phyloP scores from a whole-genome alignment of 2,329 filamentous ascomycete genomes.

The Shiraia sp. region DNA sequence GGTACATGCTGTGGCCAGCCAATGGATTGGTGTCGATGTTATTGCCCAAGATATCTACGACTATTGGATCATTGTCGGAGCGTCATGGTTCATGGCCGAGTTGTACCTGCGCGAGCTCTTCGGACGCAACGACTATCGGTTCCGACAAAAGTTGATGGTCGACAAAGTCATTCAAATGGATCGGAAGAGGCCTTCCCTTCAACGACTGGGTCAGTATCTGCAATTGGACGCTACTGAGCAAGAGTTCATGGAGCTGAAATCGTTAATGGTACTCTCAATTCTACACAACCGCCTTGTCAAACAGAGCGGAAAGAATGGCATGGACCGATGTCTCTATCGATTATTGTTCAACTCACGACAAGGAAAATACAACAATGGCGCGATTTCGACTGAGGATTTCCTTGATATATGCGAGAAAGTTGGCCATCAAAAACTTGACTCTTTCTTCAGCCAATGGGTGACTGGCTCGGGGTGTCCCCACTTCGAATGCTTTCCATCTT shows the following conservation, averaged over 20 bases:
- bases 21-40: constrained; percentile 94
- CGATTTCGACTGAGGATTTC: constrained; percentile 77
- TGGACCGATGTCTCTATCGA: constrained; percentile 82
- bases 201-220: constrained; percentile 76
- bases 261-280: constrained; percentile 88
- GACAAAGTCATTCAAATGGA: constrained; percentile 84
- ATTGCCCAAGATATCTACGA: constrained; percentile 80
- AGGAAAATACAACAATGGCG: constrained; percentile 70
- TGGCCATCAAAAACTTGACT: constrained; percentile 82
- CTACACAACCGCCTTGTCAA: constrained; percentile 90
- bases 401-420: constrained; percentile 84
- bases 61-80: constrained; percentile 85
- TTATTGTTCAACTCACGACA: constrained; percentile 85
- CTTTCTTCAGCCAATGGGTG: constrained; percentile 94
- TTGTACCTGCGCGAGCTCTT: constrained; percentile 88
- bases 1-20: constrained; percentile 81
- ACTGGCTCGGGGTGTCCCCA: constrained; percentile 84
- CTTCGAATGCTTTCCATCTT: constrained; percentile 83
- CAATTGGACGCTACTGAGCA: constrained; percentile 82
- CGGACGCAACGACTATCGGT: constrained; percentile 93
- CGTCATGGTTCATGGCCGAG: constrained; percentile 94
- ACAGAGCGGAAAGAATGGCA: constrained; percentile 79
- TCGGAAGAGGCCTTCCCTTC: constrained; percentile 77
- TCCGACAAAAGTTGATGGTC: constrained; percentile 81
- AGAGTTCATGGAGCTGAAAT: constrained; percentile 90